Evolutionary conservation across 1,139 yeast species (phyloP).

Genomic region (Pichia cactophila): DNA sequence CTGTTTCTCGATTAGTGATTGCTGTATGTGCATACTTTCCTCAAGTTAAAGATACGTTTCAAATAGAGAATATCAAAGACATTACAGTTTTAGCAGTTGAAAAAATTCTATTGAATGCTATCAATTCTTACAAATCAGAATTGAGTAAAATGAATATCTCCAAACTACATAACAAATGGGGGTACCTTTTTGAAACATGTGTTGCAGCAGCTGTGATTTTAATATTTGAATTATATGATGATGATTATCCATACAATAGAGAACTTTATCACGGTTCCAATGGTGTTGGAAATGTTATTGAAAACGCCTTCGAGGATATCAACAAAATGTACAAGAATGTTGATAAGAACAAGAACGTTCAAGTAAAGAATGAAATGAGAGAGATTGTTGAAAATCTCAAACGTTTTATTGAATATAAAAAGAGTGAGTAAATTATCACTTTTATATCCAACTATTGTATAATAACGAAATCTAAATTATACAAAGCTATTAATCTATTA

Average conservation of each 20-base stretch:
- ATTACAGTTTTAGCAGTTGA: conserved; percentile 22
- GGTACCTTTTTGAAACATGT: conserved; percentile 27
- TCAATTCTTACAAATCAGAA: conserved; percentile 16
- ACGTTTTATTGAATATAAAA: conserved; percentile 76
- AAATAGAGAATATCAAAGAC: conserved; percentile 13
- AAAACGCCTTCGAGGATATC: conserved; percentile 37
- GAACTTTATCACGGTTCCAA: conserved; percentile 56
- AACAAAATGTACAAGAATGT: conserved; percentile 52
- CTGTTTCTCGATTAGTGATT: conserved; percentile 15
- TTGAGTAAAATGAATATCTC: conserved; percentile 11
- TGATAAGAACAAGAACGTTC: conserved; percentile 57
- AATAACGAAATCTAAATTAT: no score
- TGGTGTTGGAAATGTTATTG: conserved; percentile 37
- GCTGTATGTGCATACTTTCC: conserved; percentile 44
- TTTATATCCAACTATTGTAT: background rate
- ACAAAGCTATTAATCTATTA: no score
- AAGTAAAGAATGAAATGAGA: conserved; percentile 56
- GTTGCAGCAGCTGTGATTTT: conserved; percentile 56
- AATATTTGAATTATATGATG: conserved; percentile 78
- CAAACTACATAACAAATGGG: conserved; percentile 20
- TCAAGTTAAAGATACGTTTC: conserved; percentile 36
- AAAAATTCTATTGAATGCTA: conserved; percentile 16
- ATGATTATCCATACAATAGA: conserved; percentile 58
- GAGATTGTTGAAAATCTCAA: conserved; percentile 62
- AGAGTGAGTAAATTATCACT: conserved; percentile 20